A percentile compares a stretch with the other conserved stretches of the same genome.
Evolutionary conservation across 2,329 filamentous ascomycete species (phyloP).

Genomic region (Neofusicoccum cordaticola): DNA sequence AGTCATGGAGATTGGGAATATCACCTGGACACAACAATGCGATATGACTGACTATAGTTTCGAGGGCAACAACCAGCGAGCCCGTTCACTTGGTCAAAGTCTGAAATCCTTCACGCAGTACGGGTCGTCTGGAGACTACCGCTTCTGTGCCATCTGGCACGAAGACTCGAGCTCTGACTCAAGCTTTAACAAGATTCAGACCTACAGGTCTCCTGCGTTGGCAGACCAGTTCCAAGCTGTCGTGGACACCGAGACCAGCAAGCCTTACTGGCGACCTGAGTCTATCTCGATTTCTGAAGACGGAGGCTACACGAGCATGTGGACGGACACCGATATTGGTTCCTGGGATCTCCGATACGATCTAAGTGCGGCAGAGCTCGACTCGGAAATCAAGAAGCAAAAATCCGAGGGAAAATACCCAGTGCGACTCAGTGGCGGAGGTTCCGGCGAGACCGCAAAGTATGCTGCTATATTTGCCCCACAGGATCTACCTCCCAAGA

Average conservation of each 20-base stretch:
- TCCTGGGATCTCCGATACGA: constrained; percentile 21
- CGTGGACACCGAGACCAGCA: constrained; percentile 21
- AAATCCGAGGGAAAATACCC: constrained; percentile 19
- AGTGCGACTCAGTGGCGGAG: constrained; percentile 22
- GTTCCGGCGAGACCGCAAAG: constrained; percentile 7
- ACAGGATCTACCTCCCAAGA: constrained; percentile 19
- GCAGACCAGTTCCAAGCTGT: background rate
- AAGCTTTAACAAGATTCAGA: constrained; percentile 17
- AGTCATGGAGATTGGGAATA: constrained; percentile 23
- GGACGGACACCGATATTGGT: constrained; percentile 25
- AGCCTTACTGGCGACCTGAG: constrained; percentile 25
- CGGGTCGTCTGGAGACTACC: constrained; percentile 20
- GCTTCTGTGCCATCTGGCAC: constrained; percentile 24
- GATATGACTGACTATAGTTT: constrained; percentile 18
- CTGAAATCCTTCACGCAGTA: constrained; percentile 18
- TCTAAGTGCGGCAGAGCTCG: constrained; percentile 20
- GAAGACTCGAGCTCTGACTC: constrained; percentile 21
- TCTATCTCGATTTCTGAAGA: constrained; percentile 23
- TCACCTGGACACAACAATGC: constrained; percentile 19
- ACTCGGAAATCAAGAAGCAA: constrained; percentile 20
- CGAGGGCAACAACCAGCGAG: constrained; percentile 16
- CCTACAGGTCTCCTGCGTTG: constrained; percentile 12
- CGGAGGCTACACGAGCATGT: constrained; percentile 21
- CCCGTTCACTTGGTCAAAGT: constrained; percentile 20
- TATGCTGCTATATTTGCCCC: constrained; percentile 26